Evolutionary conservation across 768 basidiomycete species (phyloP).

Genomic region (Multifurca ochricompacta): DNA sequence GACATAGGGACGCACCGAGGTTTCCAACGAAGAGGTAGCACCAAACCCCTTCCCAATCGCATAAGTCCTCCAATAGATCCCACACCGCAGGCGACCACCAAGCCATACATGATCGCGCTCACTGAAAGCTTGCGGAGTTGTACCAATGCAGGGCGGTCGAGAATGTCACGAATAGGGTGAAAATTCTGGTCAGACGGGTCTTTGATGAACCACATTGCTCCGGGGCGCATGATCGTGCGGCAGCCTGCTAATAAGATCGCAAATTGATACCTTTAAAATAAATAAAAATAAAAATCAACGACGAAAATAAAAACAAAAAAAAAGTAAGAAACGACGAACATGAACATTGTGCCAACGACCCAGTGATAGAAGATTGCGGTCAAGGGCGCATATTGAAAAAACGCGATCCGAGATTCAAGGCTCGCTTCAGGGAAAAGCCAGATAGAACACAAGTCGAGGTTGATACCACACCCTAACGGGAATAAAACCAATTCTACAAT

Average conservation of each 20-base stretch:
- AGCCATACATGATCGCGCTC: slow-evolving; percentile 81
- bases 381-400: slow-evolving; percentile 67
- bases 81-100: slow-evolving; percentile 74
- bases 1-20: slow-evolving; percentile 43
- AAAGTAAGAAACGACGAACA: slow-evolving; percentile 43
- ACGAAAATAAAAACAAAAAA: not conserved
- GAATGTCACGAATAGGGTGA: slow-evolving; percentile 87
- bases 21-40: slow-evolving; percentile 83
- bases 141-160: slow-evolving; percentile 75
- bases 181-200: slow-evolving; percentile 91
- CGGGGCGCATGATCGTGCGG: slow-evolving; percentile 77
- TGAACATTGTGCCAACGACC: slow-evolving; percentile 91
- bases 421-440: slow-evolving; percentile 80
- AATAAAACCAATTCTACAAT: slow-evolving; percentile 84
- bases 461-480: slow-evolving; percentile 81
- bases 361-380: slow-evolving; percentile 87
- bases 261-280: slow-evolving; percentile 75
- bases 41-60: slow-evolving; percentile 52
- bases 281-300: not conserved
- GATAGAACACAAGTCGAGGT: slow-evolving; percentile 75
- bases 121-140: slow-evolving; percentile 82
- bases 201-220: slow-evolving; percentile 95
- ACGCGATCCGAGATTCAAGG: slow-evolving; percentile 50
- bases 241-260: slow-evolving; percentile 77
- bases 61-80: slow-evolving; percentile 64